These are phyloP conservation scores for Cladosporium sp. DNA, from an alignment of 2,329 filamentous ascomycete species.

Conservation along the genomic window DNA sequence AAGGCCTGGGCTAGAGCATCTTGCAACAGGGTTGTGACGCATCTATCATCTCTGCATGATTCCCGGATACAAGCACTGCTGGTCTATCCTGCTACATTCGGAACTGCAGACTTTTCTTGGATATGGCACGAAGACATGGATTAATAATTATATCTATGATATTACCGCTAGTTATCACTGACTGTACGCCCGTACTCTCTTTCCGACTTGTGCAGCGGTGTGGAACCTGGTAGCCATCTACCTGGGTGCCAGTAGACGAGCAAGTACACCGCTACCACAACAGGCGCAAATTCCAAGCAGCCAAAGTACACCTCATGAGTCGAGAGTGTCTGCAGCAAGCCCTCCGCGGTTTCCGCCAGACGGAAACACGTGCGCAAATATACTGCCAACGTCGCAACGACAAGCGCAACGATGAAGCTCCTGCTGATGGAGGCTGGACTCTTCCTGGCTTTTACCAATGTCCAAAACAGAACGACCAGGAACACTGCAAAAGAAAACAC, in stretches of 20 bases:
- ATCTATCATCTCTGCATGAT: constrained; percentile 12
- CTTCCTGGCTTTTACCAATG: constrained; percentile 37
- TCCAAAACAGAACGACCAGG: constrained; percentile 41
- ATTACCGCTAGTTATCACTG: background rate
- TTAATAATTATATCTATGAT: background rate
- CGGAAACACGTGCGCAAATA: constrained; percentile 53
- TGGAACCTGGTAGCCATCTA: constrained; percentile 24
- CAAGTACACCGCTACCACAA: constrained; percentile 48
- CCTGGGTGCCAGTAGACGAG: constrained; percentile 46
- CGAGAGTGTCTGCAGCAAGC: constrained; percentile 43
- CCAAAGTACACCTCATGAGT: constrained; percentile 53
- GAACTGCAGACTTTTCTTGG: background rate
- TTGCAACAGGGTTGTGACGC: constrained; percentile 17
- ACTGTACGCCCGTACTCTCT: background rate
- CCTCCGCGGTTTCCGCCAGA: constrained; percentile 52
- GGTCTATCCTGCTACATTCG: constrained; percentile 17
- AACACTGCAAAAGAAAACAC: constrained; percentile 50
- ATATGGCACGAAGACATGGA: constrained; percentile 9
- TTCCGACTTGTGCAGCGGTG: constrained; percentile 4
- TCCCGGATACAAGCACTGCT: constrained; percentile 16
- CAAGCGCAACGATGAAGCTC: constrained; percentile 42
- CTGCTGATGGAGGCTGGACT: constrained; percentile 29
- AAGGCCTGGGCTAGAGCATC: constrained; percentile 15
- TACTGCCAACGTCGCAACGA: constrained; percentile 45
- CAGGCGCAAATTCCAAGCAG: constrained; percentile 51